Percentiles rank a stretch among this genome's conserved stretches.
phyloP scores from a whole-genome alignment of 2,329 filamentous ascomycete species.

The Colletotrichum coccodes region DNA sequence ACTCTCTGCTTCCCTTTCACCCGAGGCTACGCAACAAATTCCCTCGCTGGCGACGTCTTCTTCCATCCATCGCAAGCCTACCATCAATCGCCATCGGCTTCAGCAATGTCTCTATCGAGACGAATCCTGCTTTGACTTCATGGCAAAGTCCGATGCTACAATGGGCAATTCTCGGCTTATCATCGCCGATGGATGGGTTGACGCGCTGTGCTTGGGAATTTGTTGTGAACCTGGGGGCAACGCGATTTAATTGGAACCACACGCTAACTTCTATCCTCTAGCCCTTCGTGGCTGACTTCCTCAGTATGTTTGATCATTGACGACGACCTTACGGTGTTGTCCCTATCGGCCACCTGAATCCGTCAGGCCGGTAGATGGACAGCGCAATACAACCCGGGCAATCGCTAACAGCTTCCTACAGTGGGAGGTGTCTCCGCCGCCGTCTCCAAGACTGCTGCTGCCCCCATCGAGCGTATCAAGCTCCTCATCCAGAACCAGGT shows the following conservation, averaged over 20 bases:
- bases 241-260: neutral
- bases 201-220: neutral
- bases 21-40: conserved; percentile 39
- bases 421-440: conserved; percentile 99
- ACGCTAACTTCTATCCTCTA: conserved; percentile 56
- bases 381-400: neutral
- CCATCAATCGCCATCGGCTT: conserved; percentile 8
- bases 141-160: neutral
- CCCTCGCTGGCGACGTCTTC: conserved; percentile 37
- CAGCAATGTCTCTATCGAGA: conserved; percentile 3
- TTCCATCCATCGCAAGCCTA: conserved; percentile 30
- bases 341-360: neutral
- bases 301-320: conserved; percentile 81
- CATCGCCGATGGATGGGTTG: neutral
- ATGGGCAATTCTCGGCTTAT: conserved; percentile 7
- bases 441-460: conserved; percentile 99
- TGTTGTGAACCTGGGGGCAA: neutral
- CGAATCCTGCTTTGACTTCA: neutral
- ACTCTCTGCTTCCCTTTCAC: conserved; percentile 23
- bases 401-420: conserved; percentile 53
- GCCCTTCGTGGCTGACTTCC: conserved; percentile 97
- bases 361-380: neutral
- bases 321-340: neutral
- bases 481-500: conserved; percentile 99
- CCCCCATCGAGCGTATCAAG: conserved; percentile 99